These are phyloP conservation scores for Saraca asoca DNA, from an alignment of 331 rosid genomes.

Conservation along the genomic window DNA sequence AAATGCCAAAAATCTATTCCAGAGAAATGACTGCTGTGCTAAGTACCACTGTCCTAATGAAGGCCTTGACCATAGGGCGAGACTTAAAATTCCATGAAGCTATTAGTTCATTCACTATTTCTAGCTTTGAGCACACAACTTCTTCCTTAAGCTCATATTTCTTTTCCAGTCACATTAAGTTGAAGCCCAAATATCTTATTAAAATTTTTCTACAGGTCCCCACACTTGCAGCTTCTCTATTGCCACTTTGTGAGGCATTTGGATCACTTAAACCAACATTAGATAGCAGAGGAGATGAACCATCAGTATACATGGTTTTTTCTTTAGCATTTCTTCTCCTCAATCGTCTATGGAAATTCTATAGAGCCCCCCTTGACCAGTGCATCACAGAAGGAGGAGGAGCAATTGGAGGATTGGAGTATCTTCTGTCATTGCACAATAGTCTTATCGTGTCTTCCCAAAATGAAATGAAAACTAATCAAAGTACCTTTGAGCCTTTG, in stretches of 20 bases:
- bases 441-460: conserved; percentile 37
- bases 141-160: conserved; percentile 16
- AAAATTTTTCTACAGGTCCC: conserved; percentile 59
- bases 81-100: too few species aligned
- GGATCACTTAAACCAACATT: conserved; percentile 63
- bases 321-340: conserved; percentile 77
- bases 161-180: conserved; percentile 20
- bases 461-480: conserved; percentile 44
- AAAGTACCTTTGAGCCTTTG: conserved; percentile 29
- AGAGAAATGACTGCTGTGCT: too few species aligned
- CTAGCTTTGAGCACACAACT: conserved; percentile 1
- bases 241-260: conserved; percentile 80
- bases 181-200: conserved; percentile 29
- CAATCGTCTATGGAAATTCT: conserved; percentile 75
- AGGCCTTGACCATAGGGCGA: too few species aligned
- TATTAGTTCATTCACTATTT: conserved; percentile 23
- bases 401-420: conserved; percentile 66
- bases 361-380: conserved; percentile 66
- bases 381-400: conserved; percentile 59
- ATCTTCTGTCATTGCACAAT: conserved; percentile 68
- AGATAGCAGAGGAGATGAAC: conserved; percentile 48
- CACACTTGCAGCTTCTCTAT: conserved; percentile 62
- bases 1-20: too few species aligned
- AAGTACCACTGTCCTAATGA: too few species aligned
- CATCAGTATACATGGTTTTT: conserved; percentile 64